These are phyloP conservation scores for Pyrenophora seminiperda DNA, from an alignment of 2,329 filamentous ascomycete species.

Conservation along the genomic window DNA sequence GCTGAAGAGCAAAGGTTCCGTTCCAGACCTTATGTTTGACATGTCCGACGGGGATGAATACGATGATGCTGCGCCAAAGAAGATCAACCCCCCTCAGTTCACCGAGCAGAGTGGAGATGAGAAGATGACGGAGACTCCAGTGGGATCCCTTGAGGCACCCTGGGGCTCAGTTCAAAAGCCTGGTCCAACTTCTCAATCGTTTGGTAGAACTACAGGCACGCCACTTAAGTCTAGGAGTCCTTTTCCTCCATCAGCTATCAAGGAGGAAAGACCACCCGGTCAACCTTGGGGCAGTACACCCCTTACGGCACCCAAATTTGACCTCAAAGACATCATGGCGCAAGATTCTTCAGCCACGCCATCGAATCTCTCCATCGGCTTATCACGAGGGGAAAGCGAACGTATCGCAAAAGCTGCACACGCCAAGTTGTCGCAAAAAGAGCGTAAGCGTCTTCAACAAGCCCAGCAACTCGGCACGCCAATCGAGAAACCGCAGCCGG, in stretches of 20 bases:
- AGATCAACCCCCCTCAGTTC: conserved; percentile 35
- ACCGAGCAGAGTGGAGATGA: conserved; percentile 12
- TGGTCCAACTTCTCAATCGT: conserved; percentile 20
- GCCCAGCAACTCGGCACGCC: conserved; percentile 43
- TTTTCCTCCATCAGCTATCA: conserved; percentile 24
- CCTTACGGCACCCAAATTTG: conserved; percentile 67
- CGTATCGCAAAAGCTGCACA: conserved; percentile 47
- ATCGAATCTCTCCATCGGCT: conserved; percentile 59
- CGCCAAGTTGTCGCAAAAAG: conserved; percentile 83
- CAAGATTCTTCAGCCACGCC: conserved; percentile 59
- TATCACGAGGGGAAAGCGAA: conserved; percentile 53
- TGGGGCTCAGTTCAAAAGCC: conserved; percentile 31
- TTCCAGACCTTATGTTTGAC: conserved; percentile 82
- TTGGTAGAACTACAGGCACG: conserved; percentile 12
- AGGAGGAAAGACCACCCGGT: conserved; percentile 36
- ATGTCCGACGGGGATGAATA: conserved; percentile 80
- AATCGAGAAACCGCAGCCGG: conserved; percentile 36
- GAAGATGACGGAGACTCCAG: conserved; percentile 13
- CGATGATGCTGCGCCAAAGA: conserved; percentile 9
- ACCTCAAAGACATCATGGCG: conserved; percentile 77
- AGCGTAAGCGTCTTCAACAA: conserved; percentile 69
- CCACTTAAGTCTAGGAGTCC: conserved; percentile 33
- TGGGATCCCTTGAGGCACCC: conserved; percentile 31
- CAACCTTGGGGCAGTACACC: conserved; percentile 60
- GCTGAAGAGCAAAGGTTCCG: conserved; percentile 70